These are phyloP conservation scores for Syzygium oleosum DNA, from an alignment of 345 rosid genomes.

Conservation along the genomic window DNA sequence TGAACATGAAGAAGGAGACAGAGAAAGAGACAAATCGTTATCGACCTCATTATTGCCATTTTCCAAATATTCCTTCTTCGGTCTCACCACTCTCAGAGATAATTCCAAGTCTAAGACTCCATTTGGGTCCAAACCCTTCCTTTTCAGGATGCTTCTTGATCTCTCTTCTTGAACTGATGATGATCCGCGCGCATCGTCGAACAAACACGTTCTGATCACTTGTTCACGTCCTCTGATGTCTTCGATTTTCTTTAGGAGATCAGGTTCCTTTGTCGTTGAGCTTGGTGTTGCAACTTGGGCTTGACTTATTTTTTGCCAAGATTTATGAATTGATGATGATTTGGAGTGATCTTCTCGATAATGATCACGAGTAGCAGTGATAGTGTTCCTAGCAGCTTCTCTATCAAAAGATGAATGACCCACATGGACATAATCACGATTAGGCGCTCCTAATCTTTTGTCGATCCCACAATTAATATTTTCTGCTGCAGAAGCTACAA, in stretches of 20 bases:
- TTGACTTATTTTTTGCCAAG: not conserved
- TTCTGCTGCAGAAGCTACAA: not conserved
- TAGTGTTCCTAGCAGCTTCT: not conserved
- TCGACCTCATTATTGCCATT: conserved; percentile 6
- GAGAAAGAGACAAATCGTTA: conserved; percentile 55
- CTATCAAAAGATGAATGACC: not conserved
- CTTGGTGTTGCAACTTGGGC: not conserved
- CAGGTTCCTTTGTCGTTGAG: not conserved
- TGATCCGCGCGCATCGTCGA: not conserved
- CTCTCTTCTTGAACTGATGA: not conserved
- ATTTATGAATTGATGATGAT: not conserved
- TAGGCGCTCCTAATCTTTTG: not conserved
- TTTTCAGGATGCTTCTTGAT: conserved; percentile 11
- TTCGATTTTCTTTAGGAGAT: not conserved
- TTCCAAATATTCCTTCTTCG: not conserved
- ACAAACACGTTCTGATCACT: not conserved
- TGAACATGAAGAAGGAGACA: conserved; percentile 28
- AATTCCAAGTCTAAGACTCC: conserved; percentile 55
- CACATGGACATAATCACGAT: not conserved
- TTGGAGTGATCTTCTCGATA: not conserved
- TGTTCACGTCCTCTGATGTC: not conserved
- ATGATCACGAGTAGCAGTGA: not conserved
- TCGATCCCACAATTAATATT: not conserved
- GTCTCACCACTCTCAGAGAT: conserved; percentile 19
- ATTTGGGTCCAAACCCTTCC: conserved; percentile 21